Evolutionary conservation across 805 yeast genomes (phyloP).

Genomic region (Monosporozyma servazzii): DNA sequence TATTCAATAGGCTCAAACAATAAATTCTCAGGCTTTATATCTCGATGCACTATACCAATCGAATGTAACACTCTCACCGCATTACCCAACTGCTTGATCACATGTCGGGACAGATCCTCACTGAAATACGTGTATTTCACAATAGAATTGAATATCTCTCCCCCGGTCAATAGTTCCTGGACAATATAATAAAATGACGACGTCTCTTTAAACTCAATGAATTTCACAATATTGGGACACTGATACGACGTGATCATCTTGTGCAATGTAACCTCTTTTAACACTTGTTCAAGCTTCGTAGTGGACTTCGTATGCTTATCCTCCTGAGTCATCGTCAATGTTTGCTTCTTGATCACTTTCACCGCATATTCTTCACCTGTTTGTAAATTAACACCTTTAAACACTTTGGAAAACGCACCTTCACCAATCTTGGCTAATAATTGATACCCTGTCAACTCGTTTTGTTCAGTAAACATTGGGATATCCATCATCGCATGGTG

Average conservation of each 20-base stretch:
- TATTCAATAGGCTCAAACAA: constrained; percentile 53
- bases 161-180: constrained; percentile 68
- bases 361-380: constrained; percentile 35
- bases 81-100: constrained; percentile 51
- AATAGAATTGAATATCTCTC: constrained; percentile 64
- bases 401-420: constrained; percentile 75
- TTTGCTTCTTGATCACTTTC: constrained; percentile 57
- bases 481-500: too few species aligned
- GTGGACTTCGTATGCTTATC: constrained; percentile 10
- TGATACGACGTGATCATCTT: constrained; percentile 48
- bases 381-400: constrained; percentile 40
- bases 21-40: constrained; percentile 73
- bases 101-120: constrained; percentile 56
- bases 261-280: constrained; percentile 72
- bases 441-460: constrained; percentile 30
- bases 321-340: constrained; percentile 37
- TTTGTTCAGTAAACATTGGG: constrained; percentile 25
- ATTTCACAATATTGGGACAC: constrained; percentile 46
- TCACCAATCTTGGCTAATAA: constrained; percentile 55
- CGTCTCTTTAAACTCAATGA: constrained; percentile 59
- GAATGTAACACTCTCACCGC: constrained; percentile 65
- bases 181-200: constrained; percentile 54
- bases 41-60: constrained; percentile 75
- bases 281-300: constrained; percentile 44
- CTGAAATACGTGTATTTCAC: constrained; percentile 58